Conservation (phyloP, 257 asterid genomes). For the Salvia miltiorrhiza region DNA sequence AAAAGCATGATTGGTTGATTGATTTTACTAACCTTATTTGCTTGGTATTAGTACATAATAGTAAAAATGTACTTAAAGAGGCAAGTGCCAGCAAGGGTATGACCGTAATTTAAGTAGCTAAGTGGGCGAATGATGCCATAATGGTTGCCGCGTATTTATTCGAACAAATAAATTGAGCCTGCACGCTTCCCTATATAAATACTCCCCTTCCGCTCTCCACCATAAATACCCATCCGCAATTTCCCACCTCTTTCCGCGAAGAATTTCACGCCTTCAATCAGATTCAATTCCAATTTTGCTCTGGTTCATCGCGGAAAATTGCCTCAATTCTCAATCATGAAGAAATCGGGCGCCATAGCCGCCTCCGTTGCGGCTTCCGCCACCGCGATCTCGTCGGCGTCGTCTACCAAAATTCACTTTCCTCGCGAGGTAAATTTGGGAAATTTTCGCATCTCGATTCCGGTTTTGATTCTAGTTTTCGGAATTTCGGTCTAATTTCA, state of each 20-base stretch:
- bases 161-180: constrained; percentile 20
- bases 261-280: neutral
- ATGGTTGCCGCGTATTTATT: constrained; percentile 42
- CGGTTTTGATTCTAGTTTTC: neutral
- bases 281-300: neutral
- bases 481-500: neutral
- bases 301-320: neutral
- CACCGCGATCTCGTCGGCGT: constrained; percentile 41
- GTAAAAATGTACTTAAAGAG: too few species aligned
- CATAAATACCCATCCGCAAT: neutral
- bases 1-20: too few species aligned
- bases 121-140: constrained; percentile 8
- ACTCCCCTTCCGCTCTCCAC: neutral
- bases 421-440: constrained; percentile 33
- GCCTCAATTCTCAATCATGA: constrained; percentile 31
- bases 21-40: neutral
- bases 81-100: constrained; percentile 6
- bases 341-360: constrained; percentile 51
- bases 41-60: too few species aligned
- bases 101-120: neutral
- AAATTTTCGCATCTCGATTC: neutral
- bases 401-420: constrained; percentile 39
- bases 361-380: constrained; percentile 65
- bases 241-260: constrained; percentile 13
- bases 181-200: constrained; percentile 8